phyloP scores from a whole-genome alignment of 148 eudicot genomes.

The Chenopodium album region DNA sequence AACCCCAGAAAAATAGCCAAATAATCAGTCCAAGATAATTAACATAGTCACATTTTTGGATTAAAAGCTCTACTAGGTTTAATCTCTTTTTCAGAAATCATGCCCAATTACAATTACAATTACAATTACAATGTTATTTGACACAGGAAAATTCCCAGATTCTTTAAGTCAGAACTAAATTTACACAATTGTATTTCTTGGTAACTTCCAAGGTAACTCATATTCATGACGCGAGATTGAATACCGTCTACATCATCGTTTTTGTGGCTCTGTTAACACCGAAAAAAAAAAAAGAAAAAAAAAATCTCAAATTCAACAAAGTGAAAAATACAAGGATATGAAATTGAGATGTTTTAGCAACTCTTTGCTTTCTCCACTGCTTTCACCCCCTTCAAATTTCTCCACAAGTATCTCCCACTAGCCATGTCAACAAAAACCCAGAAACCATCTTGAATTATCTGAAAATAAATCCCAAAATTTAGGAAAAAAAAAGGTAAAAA shows the following conservation, averaged over 20 bases:
- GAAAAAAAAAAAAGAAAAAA: too few species aligned
- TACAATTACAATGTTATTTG: constrained; percentile 12
- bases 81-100: constrained; percentile 10
- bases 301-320: constrained; percentile 11
- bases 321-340: constrained; percentile 6
- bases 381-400: constrained; percentile 51
- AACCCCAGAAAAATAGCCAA: not conserved
- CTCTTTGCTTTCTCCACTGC: constrained; percentile 37
- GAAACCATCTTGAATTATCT: constrained; percentile 53
- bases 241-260: too few species aligned
- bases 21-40: not conserved
- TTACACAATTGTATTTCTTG: constrained; percentile 23
- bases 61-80: not conserved
- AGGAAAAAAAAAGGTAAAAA: not conserved
- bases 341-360: constrained; percentile 11
- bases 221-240: too few species aligned
- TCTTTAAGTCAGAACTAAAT: constrained; percentile 9
- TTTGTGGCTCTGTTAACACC: too few species aligned
- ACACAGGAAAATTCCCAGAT: not conserved
- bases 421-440: constrained; percentile 82
- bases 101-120: constrained; percentile 11
- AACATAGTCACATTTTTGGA: not conserved
- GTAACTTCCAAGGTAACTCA: constrained; percentile 18
- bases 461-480: constrained; percentile 10
- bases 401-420: constrained; percentile 72